phyloP scores from a whole-genome alignment of 2,329 filamentous ascomycete genomes.

The Raffaelea ambrosiae region DNA sequence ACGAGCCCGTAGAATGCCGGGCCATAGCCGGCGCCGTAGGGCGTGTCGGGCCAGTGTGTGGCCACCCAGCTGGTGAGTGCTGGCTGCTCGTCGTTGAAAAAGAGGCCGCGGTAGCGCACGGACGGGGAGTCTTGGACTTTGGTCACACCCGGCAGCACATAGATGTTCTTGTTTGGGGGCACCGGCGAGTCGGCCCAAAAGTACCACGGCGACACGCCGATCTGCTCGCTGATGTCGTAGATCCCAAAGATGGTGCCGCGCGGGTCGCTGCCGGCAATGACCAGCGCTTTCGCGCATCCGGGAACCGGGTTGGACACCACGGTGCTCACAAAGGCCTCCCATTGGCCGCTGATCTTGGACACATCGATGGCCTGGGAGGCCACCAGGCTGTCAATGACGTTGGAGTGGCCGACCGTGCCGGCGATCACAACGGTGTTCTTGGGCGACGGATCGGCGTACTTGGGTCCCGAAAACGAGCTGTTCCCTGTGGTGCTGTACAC shows the following conservation, averaged over 20 bases:
- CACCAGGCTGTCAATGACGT: conserved; percentile 51
- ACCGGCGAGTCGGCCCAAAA: conserved; percentile 57
- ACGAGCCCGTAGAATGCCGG: conserved; percentile 60
- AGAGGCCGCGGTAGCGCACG: conserved; percentile 61
- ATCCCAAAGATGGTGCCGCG: conserved; percentile 61
- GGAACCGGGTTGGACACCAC: conserved; percentile 49
- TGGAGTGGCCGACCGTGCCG: conserved; percentile 58
- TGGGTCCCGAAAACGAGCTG: conserved; percentile 34
- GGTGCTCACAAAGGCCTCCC: conserved; percentile 59
- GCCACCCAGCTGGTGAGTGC: conserved; percentile 58
- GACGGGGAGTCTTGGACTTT: conserved; percentile 52
- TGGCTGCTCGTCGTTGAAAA: conserved; percentile 63
- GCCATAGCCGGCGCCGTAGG: conserved; percentile 40
- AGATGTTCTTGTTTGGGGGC: conserved; percentile 43
- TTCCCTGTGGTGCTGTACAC: conserved; percentile 33
- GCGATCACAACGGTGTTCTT: conserved; percentile 54
- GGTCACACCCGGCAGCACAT: conserved; percentile 37
- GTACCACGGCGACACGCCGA: conserved; percentile 64
- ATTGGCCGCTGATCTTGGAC: conserved; percentile 48
- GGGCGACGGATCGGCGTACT: conserved; percentile 30
- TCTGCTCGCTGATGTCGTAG: conserved; percentile 65
- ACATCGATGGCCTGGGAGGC: conserved; percentile 48
- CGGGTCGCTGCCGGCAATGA: conserved; percentile 59
- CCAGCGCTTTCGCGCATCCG: conserved; percentile 48
- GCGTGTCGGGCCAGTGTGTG: conserved; percentile 31